Base-by-base conservation (phyloP, 2,329 filamentous ascomycete genomes). In the Rachicladosporium sp. region DNA sequence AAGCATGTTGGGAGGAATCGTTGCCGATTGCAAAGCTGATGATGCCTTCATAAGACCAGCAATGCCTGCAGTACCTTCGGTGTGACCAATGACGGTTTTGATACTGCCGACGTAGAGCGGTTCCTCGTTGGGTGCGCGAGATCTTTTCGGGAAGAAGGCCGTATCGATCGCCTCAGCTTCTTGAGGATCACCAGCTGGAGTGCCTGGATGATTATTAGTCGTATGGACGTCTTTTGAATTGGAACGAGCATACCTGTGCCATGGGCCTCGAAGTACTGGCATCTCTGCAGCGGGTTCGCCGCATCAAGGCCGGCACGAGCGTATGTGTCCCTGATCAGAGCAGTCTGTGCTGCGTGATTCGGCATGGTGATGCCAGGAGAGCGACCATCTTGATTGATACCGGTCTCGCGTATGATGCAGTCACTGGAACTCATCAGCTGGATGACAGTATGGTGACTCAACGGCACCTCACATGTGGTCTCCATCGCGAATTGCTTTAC, bases 301-400 rank as follows among this genome's bases (percentile, higher is more conserved):
- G 29, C 29, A 4, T 62, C 53, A 2, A 66, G 52, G 0, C 59
- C 59, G 4, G 59, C 59, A 6, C 46, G 51, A 12, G 37, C 39
- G 44, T 69, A 69, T 0, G 55, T 58, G 1, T 55, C 29, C 3
- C 48, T 44, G 19, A 65, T 63, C n/a, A 67, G 41, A 1, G 45
- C 43, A 1, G 45, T 51, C 45, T 70, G 66, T 0, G 63, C 56
- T 2, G 45, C 42, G 2, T 52, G 38, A 21, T 51, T 60, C 5
- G 64, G 64, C 46, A 61, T 48, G 1, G 63, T 66, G 8, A 69
- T 57, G 3, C 64, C 62, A 2, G 49, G 35, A 12, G 46, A 40
- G 8, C 37, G 37, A 12, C 37, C 37, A 9, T 29, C 30, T 2
- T 33, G 30, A 10, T 38, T 38, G 9, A 38, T 27, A 27, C 30